Conservation (phyloP, 1,284 basidiomycete genomes). For the Sanghuangporus sanghuang region DNA sequence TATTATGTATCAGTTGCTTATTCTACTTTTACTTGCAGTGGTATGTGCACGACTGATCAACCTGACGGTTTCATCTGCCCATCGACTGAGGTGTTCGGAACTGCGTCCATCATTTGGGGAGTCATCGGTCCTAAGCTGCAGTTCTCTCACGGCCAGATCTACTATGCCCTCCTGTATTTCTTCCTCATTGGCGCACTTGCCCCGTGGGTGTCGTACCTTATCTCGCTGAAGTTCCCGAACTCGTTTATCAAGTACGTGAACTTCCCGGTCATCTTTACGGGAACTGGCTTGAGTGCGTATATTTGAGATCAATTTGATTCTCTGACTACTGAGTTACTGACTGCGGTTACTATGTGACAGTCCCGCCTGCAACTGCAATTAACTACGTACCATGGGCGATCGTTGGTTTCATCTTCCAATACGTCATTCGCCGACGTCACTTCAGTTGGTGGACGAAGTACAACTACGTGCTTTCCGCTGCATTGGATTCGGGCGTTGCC, state of each 20-base stretch:
- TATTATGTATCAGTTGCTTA: background rate
- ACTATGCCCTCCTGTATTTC: slow-evolving; percentile 35
- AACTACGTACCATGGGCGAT: slow-evolving; percentile 44
- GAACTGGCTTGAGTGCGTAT: slow-evolving; percentile 37
- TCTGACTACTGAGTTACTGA: background rate
- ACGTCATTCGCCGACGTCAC: slow-evolving; percentile 41
- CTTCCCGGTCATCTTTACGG: slow-evolving; percentile 50
- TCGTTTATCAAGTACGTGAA: slow-evolving; percentile 26
- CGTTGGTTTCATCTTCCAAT: slow-evolving; percentile 52
- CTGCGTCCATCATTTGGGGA: slow-evolving; percentile 32
- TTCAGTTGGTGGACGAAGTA: slow-evolving; percentile 56
- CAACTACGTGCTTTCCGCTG: slow-evolving; percentile 33
- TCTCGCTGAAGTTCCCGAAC: slow-evolving; percentile 25
- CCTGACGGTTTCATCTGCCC: slow-evolving; percentile 28
- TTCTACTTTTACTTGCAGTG: slow-evolving; percentile 25
- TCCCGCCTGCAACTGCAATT: slow-evolving; percentile 30
- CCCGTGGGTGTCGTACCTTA: slow-evolving; percentile 35
- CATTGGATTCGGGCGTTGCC: slow-evolving; percentile 47
- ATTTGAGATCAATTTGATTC: slow-evolving; percentile 18
- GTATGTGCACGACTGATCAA: slow-evolving; percentile 28
- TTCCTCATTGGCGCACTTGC: slow-evolving; percentile 43
- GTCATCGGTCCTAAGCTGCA: slow-evolving; percentile 30
- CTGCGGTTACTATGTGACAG: slow-evolving; percentile 1
- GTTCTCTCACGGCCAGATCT: slow-evolving; percentile 26
- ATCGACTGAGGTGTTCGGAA: slow-evolving; percentile 27